A percentile compares a stretch with the other conserved stretches of the same genome.
Conservation (phyloP, 345 rosid species). For the Gossypium sturtianum region DNA sequence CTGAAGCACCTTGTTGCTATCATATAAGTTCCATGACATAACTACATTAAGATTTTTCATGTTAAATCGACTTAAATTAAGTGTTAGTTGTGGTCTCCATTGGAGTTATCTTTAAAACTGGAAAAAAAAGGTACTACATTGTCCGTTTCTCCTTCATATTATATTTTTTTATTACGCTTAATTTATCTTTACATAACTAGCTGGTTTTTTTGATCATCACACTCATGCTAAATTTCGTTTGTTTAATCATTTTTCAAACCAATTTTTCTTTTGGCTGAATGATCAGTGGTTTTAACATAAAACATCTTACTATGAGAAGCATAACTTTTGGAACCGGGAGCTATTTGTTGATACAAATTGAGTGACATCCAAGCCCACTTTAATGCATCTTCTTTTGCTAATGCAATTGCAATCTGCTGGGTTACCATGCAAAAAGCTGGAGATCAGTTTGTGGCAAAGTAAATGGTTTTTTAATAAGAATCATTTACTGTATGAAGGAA, state of each 20-base stretch:
- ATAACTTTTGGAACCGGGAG: slow-evolving; percentile 20
- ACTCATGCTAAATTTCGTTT: slow-evolving; percentile 20
- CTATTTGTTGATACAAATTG: slow-evolving; percentile 18
- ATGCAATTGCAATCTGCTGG: slow-evolving; percentile 56
- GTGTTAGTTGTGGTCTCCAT: not conserved
- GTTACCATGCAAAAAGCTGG: slow-evolving; percentile 20
- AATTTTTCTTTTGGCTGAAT: slow-evolving; percentile 23
- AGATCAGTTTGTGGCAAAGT: slow-evolving; percentile 14
- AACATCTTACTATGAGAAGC: slow-evolving; percentile 35
- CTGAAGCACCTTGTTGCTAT: slow-evolving; percentile 4
- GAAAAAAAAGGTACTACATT: slow-evolving; percentile 2
- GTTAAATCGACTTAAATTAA: not conserved
- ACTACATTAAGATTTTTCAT: not conserved
- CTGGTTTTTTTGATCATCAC: slow-evolving; percentile 19
- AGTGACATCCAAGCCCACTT: slow-evolving; percentile 19
- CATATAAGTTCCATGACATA: slow-evolving; percentile 3
- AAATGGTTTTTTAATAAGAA: not conserved
- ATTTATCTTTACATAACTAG: slow-evolving; percentile 29
- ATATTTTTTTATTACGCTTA: slow-evolving; percentile 24
- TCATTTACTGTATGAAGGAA: slow-evolving; percentile 22
- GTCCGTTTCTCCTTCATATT: slow-evolving; percentile 1
- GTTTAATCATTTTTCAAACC: slow-evolving; percentile 26
- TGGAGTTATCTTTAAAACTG: not conserved
- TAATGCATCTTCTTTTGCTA: slow-evolving; percentile 27
- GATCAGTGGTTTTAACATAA: slow-evolving; percentile 29